Conservation (phyloP, 768 basidiomycete species). For the Mycena floridula region DNA sequence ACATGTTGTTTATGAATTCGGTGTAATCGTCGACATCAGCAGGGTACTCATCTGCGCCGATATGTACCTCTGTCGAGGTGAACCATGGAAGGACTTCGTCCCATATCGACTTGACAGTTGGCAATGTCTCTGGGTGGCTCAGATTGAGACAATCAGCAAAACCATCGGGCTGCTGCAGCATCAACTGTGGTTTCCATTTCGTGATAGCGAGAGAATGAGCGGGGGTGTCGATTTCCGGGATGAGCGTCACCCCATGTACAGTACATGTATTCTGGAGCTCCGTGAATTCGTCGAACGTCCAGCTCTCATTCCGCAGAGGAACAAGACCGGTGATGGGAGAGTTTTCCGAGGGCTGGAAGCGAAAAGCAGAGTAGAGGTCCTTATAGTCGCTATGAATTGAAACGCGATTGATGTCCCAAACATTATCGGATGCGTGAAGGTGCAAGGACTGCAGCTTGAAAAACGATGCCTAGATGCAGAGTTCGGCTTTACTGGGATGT, state of each 20-base stretch:
- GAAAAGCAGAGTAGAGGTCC: constrained; percentile 34
- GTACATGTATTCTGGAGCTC: constrained; percentile 30
- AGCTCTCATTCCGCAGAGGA: constrained; percentile 33
- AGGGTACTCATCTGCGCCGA: constrained; percentile 40
- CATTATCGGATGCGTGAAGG: constrained; percentile 35
- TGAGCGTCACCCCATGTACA: constrained; percentile 27
- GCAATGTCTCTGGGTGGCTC: constrained; percentile 34
- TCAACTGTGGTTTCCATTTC: constrained; percentile 39
- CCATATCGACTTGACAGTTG: constrained; percentile 37
- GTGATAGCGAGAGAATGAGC: constrained; percentile 38
- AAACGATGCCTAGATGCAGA: constrained; percentile 38
- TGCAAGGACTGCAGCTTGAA: constrained; percentile 40
- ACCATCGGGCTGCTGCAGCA: constrained; percentile 20
- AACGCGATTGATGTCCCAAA: constrained; percentile 34
- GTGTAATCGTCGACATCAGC: constrained; percentile 34
- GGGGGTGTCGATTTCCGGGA: constrained; percentile 39
- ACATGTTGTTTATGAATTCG: constrained; percentile 36
- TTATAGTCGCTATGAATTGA: constrained; percentile 30
- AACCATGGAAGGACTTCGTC: constrained; percentile 33
- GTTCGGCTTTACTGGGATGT: constrained; percentile 24
- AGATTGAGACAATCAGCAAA: constrained; percentile 31
- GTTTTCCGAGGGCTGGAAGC: constrained; percentile 28
- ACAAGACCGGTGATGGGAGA: constrained; percentile 30
- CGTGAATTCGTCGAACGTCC: constrained; percentile 24
- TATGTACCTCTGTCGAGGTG: constrained; percentile 32